These are phyloP conservation scores for Pichia kudriavzevii DNA, from an alignment of 1,139 yeast genomes.

Conservation along the genomic window DNA sequence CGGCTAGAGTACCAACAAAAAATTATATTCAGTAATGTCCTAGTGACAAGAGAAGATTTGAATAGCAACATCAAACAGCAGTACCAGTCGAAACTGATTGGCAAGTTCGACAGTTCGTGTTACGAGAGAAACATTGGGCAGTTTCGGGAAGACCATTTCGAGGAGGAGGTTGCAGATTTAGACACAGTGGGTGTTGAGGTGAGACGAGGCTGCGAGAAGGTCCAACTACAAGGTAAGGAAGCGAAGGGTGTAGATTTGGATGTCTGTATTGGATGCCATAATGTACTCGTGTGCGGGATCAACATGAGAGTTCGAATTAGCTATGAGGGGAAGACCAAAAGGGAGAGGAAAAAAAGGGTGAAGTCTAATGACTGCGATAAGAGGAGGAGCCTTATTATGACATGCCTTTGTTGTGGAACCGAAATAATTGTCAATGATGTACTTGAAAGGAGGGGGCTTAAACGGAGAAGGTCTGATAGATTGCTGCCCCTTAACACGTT, in stretches of 20 bases:
- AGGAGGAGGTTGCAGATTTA: background rate
- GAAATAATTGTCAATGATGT: too few species aligned
- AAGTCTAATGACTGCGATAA: too few species aligned
- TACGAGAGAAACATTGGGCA: background rate
- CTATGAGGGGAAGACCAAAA: slow-evolving; percentile 2
- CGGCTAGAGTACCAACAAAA: slow-evolving; percentile 4
- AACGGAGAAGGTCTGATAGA: too few species aligned
- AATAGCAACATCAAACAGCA: slow-evolving; percentile 2
- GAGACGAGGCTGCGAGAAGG: background rate
- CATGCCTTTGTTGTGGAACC: too few species aligned
- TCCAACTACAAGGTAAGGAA: background rate
- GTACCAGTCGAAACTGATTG: slow-evolving; percentile 2
- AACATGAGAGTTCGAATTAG: slow-evolving; percentile 11
- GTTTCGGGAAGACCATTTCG: background rate
- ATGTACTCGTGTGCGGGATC: slow-evolving; percentile 14
- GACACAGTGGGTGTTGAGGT: background rate
- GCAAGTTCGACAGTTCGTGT: slow-evolving; percentile 3
- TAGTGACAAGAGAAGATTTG: too few species aligned
- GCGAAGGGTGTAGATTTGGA: background rate
- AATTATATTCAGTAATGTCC: background rate
- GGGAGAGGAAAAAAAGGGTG: background rate
- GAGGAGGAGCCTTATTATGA: too few species aligned
- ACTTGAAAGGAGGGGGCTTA: background rate
- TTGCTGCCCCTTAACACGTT: background rate
- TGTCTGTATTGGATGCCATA: slow-evolving; percentile 28